Conservation (phyloP, 2,329 filamentous ascomycete genomes). For the Fusarium euwallaceae region DNA sequence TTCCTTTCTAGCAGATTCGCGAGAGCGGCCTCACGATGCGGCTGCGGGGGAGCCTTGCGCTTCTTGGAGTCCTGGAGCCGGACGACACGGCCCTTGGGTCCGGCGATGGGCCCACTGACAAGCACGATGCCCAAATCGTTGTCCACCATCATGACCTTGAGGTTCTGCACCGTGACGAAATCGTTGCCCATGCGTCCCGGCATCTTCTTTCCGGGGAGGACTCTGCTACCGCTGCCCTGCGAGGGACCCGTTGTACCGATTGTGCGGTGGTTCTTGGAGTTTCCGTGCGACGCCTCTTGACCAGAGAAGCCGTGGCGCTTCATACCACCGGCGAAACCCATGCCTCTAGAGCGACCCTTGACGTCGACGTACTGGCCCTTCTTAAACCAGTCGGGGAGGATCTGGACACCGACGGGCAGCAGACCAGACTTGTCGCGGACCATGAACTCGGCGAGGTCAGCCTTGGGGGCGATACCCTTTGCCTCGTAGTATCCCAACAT, state of each 20-base stretch:
- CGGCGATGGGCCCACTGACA: conserved; percentile 87
- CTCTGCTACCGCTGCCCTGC: conserved; percentile 92
- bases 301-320: conserved; percentile 93
- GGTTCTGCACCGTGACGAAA: conserved; percentile 89
- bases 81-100: conserved; percentile 88
- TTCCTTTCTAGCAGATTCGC: conserved; percentile 61
- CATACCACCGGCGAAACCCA: conserved; percentile 98
- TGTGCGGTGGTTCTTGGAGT: conserved; percentile 92
- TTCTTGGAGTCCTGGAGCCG: conserved; percentile 92
- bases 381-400: conserved; percentile 91
- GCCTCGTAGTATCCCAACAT: conserved; percentile 89
- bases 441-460: conserved; percentile 86
- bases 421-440: conserved; percentile 82
- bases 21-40: conserved; percentile 62
- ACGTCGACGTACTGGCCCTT: conserved; percentile 93
- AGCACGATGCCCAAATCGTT: conserved; percentile 88
- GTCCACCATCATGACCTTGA: conserved; percentile 90
- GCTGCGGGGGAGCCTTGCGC: conserved; percentile 72
- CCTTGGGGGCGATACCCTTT: conserved; percentile 86
- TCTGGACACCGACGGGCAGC: conserved; percentile 78
- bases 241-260: conserved; percentile 91
- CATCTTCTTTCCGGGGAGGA: conserved; percentile 98
- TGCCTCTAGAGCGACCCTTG: conserved; percentile 82
- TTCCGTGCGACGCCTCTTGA: conserved; percentile 93
- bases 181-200: conserved; percentile 94